Evolutionary conservation across 2,329 filamentous ascomycete species (phyloP).

Genomic region (Aspergillus fumigatus): DNA sequence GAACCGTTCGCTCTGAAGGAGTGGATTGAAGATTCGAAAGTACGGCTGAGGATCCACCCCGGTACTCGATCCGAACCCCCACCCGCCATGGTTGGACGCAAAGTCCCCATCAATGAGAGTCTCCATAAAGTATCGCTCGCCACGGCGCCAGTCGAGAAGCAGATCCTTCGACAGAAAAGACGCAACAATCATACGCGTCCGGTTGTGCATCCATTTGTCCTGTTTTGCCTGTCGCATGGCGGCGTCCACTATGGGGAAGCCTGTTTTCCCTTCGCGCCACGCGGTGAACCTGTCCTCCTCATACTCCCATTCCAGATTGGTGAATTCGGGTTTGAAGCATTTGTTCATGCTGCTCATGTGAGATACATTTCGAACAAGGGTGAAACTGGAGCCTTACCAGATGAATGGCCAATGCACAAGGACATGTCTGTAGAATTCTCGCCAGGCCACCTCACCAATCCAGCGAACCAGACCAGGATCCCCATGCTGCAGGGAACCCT

Average conservation of each 20-base stretch:
- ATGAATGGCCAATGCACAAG: slow-evolving; percentile 77
- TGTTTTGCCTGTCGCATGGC: slow-evolving; percentile 73
- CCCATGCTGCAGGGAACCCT: slow-evolving; percentile 59
- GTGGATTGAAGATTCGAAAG: slow-evolving; percentile 84
- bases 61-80: slow-evolving; percentile 62
- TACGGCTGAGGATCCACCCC: slow-evolving; percentile 85
- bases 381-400: slow-evolving; percentile 25
- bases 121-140: slow-evolving; percentile 80
- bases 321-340: slow-evolving; percentile 78
- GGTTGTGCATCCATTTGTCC: slow-evolving; percentile 77
- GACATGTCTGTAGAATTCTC: slow-evolving; percentile 85
- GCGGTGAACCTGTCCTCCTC: slow-evolving; percentile 62
- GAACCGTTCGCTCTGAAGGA: slow-evolving; percentile 81
- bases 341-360: slow-evolving; percentile 58
- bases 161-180: slow-evolving; percentile 78
- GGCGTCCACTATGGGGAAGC: slow-evolving; percentile 79
- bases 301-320: slow-evolving; percentile 79
- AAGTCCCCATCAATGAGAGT: slow-evolving; percentile 75
- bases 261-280: slow-evolving; percentile 72
- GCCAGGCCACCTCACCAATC: slow-evolving; percentile 81
- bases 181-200: slow-evolving; percentile 77
- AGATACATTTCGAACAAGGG: not conserved
- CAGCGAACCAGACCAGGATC: slow-evolving; percentile 63
- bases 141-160: slow-evolving; percentile 76
- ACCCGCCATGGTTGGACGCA: slow-evolving; percentile 69